phyloP scores from a whole-genome alignment of 257 asterid genomes.

The Fraxinus pennsylvanica region DNA sequence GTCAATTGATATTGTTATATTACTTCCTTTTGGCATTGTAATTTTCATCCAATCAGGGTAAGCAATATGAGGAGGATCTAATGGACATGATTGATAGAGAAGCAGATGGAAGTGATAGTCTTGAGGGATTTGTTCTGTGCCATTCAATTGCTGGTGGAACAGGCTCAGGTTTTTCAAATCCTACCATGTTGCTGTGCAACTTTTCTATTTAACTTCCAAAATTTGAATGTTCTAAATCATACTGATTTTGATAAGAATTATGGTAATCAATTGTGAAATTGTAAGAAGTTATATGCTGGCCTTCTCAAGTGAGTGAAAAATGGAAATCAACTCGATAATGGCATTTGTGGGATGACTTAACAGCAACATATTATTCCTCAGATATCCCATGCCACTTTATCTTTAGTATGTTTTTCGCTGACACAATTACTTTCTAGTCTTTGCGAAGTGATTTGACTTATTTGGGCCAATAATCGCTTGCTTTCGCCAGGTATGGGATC shows the following conservation, averaged over 20 bases:
- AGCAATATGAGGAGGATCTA: slow-evolving; percentile 93
- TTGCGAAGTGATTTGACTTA: slow-evolving; percentile 2
- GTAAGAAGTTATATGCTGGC: not conserved
- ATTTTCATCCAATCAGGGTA: slow-evolving; percentile 58
- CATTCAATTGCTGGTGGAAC: slow-evolving; percentile 99
- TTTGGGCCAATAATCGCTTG: slow-evolving; percentile 18
- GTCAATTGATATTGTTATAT: no score
- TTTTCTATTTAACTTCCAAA: slow-evolving; percentile 8
- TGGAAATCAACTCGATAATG: not conserved
- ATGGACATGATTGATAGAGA: slow-evolving; percentile 99
- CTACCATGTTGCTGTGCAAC: not conserved
- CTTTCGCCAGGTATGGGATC: slow-evolving; percentile 94
- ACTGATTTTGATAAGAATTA: not conserved
- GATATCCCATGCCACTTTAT: slow-evolving; percentile 1
- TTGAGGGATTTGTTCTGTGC: slow-evolving; percentile 98
- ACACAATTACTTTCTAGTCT: not conserved
- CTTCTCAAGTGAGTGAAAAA: not conserved
- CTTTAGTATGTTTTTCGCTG: slow-evolving; percentile 11
- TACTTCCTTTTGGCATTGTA: slow-evolving; percentile 17
- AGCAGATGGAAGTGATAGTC: slow-evolving; percentile 99
- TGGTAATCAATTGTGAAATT: not conserved
- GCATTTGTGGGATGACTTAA: not conserved
- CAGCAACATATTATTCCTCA: slow-evolving; percentile 15
- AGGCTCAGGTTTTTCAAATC: slow-evolving; percentile 66
- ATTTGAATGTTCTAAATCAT: not conserved